Conservation (phyloP, 352 stramenopile genomes). For the Phytophthora sojae region DNA sequence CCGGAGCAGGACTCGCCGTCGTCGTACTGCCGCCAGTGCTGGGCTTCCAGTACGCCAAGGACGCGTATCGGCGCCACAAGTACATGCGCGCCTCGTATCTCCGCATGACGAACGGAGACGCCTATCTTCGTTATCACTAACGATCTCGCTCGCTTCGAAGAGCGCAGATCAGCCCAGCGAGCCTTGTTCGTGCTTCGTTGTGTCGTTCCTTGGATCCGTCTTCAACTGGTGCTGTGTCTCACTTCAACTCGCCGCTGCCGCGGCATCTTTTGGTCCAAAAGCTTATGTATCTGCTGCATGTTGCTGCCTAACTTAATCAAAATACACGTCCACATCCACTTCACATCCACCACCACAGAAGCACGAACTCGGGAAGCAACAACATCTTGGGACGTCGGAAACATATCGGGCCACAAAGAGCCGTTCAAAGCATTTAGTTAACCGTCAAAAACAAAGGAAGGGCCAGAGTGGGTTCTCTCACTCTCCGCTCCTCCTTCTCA, state of each 20-base stretch:
- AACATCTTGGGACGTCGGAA: conserved; percentile 16
- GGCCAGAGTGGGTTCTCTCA: neutral
- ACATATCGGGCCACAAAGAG: conserved; percentile 30
- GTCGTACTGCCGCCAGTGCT: conserved; percentile 77
- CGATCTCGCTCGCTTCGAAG: conserved; percentile 1
- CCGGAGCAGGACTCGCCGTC: conserved; percentile 66
- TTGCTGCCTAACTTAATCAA: conserved; percentile 28
- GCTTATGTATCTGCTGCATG: conserved; percentile 24
- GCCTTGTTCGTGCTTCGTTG: conserved; percentile 11
- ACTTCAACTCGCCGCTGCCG: conserved; percentile 11
- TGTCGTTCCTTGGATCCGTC: conserved; percentile 10
- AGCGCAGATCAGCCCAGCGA: conserved; percentile 2
- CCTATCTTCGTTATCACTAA: conserved; percentile 38
- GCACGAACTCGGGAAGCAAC: conserved; percentile 3
- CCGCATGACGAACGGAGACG: conserved; percentile 30
- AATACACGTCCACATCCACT: conserved; percentile 20
- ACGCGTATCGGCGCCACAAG: conserved; percentile 50
- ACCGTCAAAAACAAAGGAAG: conserved; percentile 21
- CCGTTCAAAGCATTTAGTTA: conserved; percentile 45
- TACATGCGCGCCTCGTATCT: conserved; percentile 51
- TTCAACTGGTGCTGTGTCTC: conserved; percentile 8
- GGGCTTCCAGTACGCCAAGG: conserved; percentile 64
- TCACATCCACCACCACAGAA: neutral
- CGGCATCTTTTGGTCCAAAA: conserved; percentile 4
- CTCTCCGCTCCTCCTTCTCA: conserved; percentile 2